phyloP scores from a whole-genome alignment of 2,329 filamentous ascomycete genomes.

The Fusarium phyllophilum region DNA sequence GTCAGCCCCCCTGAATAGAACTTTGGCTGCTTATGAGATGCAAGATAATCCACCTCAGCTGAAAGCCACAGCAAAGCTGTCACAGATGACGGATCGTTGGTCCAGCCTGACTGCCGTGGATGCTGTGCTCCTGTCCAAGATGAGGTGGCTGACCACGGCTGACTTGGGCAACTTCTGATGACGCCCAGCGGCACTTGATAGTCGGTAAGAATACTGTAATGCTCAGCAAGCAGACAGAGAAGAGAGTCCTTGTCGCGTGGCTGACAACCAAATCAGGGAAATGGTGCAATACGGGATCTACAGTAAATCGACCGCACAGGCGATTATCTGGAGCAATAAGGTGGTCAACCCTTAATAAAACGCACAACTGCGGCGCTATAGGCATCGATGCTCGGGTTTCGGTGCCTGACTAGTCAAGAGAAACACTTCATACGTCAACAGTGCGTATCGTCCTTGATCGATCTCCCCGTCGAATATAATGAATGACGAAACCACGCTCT shows the following conservation, averaged over 20 bases:
- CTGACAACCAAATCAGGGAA: conserved; percentile 38
- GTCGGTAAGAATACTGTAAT: not conserved
- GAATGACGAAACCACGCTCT: conserved; percentile 30
- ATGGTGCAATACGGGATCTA: conserved; percentile 26
- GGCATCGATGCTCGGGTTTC: conserved; percentile 27
- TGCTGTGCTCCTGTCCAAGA: conserved; percentile 8
- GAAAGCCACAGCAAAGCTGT: conserved; percentile 28
- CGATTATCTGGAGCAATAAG: conserved; percentile 25
- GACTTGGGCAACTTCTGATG: conserved; percentile 17
- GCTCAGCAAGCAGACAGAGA: not conserved
- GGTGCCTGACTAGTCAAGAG: conserved; percentile 38
- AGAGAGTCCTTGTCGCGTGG: conserved; percentile 32
- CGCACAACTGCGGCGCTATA: conserved; percentile 28
- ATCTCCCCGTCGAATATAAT: conserved; percentile 7
- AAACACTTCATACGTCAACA: conserved; percentile 34
- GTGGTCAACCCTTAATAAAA: conserved; percentile 22
- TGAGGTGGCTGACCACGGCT: conserved; percentile 6
- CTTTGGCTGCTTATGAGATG: conserved; percentile 22
- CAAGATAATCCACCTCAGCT: conserved; percentile 30
- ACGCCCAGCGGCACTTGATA: conserved; percentile 10
- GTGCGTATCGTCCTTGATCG: conserved; percentile 13
- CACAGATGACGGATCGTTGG: conserved; percentile 22
- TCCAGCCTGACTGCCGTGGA: not conserved
- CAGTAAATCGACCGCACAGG: conserved; percentile 15
- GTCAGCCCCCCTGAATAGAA: conserved; percentile 16